Evolutionary conservation across 352 stramenopile species (phyloP).

Genomic region (Phytophthora foliorum): DNA sequence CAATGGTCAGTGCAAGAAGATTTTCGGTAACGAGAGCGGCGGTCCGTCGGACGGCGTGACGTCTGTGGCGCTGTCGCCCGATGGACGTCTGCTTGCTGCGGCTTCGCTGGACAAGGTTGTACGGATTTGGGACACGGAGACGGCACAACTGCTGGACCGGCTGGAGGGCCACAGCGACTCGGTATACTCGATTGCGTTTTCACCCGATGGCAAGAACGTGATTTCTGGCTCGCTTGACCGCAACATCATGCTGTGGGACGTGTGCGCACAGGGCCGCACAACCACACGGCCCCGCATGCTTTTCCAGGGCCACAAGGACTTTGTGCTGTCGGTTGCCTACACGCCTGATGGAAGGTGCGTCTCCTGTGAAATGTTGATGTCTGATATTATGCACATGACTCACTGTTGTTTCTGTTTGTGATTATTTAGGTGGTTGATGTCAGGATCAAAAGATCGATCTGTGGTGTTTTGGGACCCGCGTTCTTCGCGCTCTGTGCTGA

Average conservation of each 20-base stretch:
- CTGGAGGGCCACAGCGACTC: conserved; percentile 89
- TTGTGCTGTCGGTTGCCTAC: conserved; percentile 88
- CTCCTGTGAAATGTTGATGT: conserved; percentile 7
- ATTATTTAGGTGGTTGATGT: conserved; percentile 82
- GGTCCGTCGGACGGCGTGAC: conserved; percentile 85
- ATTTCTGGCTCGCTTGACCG: conserved; percentile 88
- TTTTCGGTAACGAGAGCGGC: conserved; percentile 86
- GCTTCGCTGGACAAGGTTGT: conserved; percentile 89
- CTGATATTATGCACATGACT: not conserved
- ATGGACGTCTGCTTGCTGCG: conserved; percentile 80
- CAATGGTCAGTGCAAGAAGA: conserved; percentile 85
- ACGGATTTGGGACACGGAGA: conserved; percentile 89
- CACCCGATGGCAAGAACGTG: conserved; percentile 87
- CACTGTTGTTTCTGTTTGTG: conserved; percentile 23
- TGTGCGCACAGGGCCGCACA: conserved; percentile 80
- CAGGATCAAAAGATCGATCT: conserved; percentile 86
- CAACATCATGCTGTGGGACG: conserved; percentile 92
- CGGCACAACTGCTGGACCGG: conserved; percentile 80
- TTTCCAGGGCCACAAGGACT: conserved; percentile 91
- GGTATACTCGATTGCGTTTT: conserved; percentile 91
- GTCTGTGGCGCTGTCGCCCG: conserved; percentile 81
- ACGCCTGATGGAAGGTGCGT: conserved; percentile 87
- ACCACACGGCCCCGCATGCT: conserved; percentile 88
- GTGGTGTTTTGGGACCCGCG: conserved; percentile 91
- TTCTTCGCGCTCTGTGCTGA: conserved; percentile 84